phyloP scores from a whole-genome alignment of 495 filamentous ascomycete species.

The Articulospora tetracladia region DNA sequence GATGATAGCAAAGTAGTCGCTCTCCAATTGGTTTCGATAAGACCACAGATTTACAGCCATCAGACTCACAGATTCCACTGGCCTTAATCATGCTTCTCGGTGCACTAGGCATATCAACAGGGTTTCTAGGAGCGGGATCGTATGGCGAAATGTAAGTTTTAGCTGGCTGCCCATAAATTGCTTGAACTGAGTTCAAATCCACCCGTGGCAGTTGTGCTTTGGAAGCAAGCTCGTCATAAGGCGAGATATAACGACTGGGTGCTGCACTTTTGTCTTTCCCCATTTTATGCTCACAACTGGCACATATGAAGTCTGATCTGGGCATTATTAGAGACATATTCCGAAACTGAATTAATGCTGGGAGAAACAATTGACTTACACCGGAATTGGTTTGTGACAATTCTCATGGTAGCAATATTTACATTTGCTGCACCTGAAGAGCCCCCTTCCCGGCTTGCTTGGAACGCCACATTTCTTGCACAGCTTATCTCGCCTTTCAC shows the following conservation, averaged over 20 bases:
- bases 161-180: too few relatives aligned
- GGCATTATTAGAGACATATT: neutral
- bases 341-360: neutral
- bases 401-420: neutral
- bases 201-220: too few relatives aligned
- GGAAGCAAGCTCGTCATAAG: neutral
- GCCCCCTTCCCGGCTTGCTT: neutral
- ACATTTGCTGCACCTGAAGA: neutral
- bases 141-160: too few relatives aligned
- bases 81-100: neutral
- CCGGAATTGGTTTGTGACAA: neutral
- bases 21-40: neutral
- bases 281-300: neutral
- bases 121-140: neutral
- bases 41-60: neutral
- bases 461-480: neutral
- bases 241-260: neutral
- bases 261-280: neutral
- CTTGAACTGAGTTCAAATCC: too few relatives aligned
- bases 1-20: neutral
- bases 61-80: neutral
- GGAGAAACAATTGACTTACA: neutral
- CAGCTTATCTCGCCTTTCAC: neutral
- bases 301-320: neutral
- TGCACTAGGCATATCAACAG: neutral